Base-by-base conservation (phyloP, 768 basidiomycete species). In the Collybiopsis confluens region DNA sequence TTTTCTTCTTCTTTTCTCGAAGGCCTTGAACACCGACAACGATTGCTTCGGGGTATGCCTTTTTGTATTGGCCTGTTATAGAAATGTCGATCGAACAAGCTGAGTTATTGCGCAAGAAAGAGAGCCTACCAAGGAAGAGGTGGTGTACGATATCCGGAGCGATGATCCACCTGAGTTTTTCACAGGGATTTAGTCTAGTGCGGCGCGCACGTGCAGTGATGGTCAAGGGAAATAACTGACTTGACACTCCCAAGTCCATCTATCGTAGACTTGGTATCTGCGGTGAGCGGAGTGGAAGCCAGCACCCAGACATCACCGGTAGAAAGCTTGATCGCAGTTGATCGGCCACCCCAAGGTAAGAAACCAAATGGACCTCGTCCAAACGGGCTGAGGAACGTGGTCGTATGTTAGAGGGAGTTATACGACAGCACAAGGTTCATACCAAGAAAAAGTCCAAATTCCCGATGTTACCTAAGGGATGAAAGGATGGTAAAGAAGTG, bases 271-370 rank as follows among this genome's bases (percentile, higher is more conserved):
- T 85, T 85, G 2, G 90, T 92, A 24, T 82, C 81, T 2, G 71
- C 70, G 35, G 81, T 79, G 50, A 90, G 70, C 0, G 88, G 86
- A 7, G 86, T 86, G 1, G 90, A 92, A 0, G 89, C 91, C n/a
- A 92, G 72, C 11, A 93, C 74, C 82, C 90, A 94, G 24, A 94
- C 83, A 11, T 80, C 83, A 35, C 86, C 83, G 46, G 79, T 76
- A 36, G 69, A 68, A 21, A 94, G 73, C 67, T 77, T 81, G 60
- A 95, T 74, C 0, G 91, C 93, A 0, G 92, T 95, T 6, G 90
- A 85, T 42, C 93, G 74, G 18, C 92, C 91, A 1, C 93, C 93
- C 26, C 93, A 70, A 3, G 90, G 89, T 15, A 91, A 60, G 24
- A 90, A 7, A 8, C 83, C 81, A 55, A 78, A 81, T 35, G 47